Conservation (phyloP, 352 stramenopile species). For the Globisporangium nodosum region DNA sequence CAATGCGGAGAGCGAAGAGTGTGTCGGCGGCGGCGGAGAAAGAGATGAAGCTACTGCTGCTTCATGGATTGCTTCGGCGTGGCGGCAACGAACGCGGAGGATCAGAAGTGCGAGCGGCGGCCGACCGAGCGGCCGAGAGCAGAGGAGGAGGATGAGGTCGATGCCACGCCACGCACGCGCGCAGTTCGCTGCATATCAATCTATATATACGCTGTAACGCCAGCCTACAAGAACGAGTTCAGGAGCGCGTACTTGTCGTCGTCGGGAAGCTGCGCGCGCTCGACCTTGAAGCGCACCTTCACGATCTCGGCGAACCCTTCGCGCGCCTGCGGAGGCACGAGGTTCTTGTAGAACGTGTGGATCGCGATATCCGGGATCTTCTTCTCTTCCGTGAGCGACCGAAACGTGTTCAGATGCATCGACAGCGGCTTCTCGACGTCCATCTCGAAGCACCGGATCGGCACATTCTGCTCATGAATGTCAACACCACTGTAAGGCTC, state of each 20-base stretch:
- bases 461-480: conserved; percentile 28
- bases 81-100: not conserved
- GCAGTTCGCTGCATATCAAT: not conserved
- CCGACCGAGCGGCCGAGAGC: no score
- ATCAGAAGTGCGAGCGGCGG: not conserved
- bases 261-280: conserved; percentile 24
- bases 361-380: conserved; percentile 85
- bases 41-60: not conserved
- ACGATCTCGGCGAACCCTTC: conserved; percentile 76
- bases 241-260: conserved; percentile 34
- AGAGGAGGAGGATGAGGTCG: no score
- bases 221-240: conserved; percentile 55
- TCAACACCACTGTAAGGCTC: not conserved
- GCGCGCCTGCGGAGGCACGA: conserved; percentile 45
- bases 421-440: conserved; percentile 67
- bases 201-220: no score
- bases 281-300: conserved; percentile 58
- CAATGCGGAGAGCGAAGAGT: not conserved
- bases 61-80: conserved; percentile 5
- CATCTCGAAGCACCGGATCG: conserved; percentile 74
- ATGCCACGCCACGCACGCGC: no score
- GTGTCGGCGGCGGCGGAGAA: no score
- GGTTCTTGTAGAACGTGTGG: conserved; percentile 85
- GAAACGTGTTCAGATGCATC: conserved; percentile 85
- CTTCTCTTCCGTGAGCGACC: conserved; percentile 60